Evolutionary conservation across 2,329 filamentous ascomycete species (phyloP).

Genomic region (Elsinoe batatas): DNA sequence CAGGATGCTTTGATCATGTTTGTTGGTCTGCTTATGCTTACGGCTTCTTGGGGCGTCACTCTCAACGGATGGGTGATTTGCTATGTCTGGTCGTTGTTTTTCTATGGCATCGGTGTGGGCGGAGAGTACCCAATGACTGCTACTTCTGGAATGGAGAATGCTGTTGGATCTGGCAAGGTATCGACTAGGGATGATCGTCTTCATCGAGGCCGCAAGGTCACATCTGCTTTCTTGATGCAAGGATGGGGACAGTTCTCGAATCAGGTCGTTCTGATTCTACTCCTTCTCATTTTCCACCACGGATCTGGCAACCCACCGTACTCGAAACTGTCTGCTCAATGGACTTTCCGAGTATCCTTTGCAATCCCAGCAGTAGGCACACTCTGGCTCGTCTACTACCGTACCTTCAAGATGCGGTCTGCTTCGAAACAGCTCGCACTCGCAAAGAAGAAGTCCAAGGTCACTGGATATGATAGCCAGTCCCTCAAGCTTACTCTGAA

Average conservation of each 20-base stretch:
- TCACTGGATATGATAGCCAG: slow-evolving; percentile 86
- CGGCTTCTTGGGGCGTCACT: slow-evolving; percentile 76
- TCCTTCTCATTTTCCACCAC: slow-evolving; percentile 81
- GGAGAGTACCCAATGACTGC: slow-evolving; percentile 97
- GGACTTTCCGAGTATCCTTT: slow-evolving; percentile 86
- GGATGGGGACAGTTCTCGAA: slow-evolving; percentile 96
- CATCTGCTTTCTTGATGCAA: slow-evolving; percentile 94
- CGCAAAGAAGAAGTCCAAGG: slow-evolving; percentile 75
- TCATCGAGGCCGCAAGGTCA: slow-evolving; percentile 91
- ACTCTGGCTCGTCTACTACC: slow-evolving; percentile 91
- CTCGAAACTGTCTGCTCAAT: slow-evolving; percentile 66
- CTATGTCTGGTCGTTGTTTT: slow-evolving; percentile 90
- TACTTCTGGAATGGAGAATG: slow-evolving; percentile 87
- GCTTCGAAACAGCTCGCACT: slow-evolving; percentile 72
- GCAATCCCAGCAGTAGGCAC: slow-evolving; percentile 84
- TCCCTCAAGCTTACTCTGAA: slow-evolving; percentile 69
- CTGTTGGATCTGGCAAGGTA: slow-evolving; percentile 71
- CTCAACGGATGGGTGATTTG: slow-evolving; percentile 93
- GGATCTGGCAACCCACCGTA: slow-evolving; percentile 69
- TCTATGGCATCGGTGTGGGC: slow-evolving; percentile 66
- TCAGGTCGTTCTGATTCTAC: slow-evolving; percentile 77
- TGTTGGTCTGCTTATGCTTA: slow-evolving; percentile 81
- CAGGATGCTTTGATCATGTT: slow-evolving; percentile 96
- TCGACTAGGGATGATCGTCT: slow-evolving; percentile 89
- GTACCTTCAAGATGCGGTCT: slow-evolving; percentile 86